Percentiles rank a stretch among this genome's conserved stretches.
Conservation (phyloP, 1,284 basidiomycete species). For the Pisolithus thermaeus region DNA sequence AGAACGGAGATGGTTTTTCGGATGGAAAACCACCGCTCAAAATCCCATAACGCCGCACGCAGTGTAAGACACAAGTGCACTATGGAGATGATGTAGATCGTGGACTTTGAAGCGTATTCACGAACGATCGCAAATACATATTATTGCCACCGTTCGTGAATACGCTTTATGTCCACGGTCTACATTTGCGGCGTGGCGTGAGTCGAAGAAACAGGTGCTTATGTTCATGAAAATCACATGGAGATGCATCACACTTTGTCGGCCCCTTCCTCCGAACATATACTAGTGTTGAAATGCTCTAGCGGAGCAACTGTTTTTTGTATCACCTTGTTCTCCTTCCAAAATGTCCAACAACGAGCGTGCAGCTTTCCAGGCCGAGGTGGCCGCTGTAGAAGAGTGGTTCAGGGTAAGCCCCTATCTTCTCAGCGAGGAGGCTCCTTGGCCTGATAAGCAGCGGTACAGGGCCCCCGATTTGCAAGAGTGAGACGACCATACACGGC, state of each 20-base stretch:
- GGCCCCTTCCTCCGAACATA: neutral
- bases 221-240: neutral
- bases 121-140: no score
- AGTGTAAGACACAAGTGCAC: neutral
- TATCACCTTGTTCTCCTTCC: conserved; percentile 8
- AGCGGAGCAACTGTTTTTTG: neutral
- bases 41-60: conserved; percentile 10
- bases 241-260: neutral
- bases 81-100: neutral
- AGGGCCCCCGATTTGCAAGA: conserved; percentile 84
- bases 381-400: conserved; percentile 83
- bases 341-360: conserved; percentile 55
- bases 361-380: conserved; percentile 72
- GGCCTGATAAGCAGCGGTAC: conserved; percentile 1
- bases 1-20: neutral
- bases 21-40: conserved; percentile 1
- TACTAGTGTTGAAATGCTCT: conserved; percentile 1
- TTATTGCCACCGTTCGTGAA: no score
- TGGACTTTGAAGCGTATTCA: no score
- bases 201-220: neutral
- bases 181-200: neutral
- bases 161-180: no score
- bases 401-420: conserved; percentile 67
- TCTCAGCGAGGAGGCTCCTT: neutral
- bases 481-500: conserved; percentile 90